Evolutionary conservation across 495 filamentous ascomycete genomes (phyloP), one percentile per base, ranked within the genome.

Genomic region (Neurospora terricola): DNA sequence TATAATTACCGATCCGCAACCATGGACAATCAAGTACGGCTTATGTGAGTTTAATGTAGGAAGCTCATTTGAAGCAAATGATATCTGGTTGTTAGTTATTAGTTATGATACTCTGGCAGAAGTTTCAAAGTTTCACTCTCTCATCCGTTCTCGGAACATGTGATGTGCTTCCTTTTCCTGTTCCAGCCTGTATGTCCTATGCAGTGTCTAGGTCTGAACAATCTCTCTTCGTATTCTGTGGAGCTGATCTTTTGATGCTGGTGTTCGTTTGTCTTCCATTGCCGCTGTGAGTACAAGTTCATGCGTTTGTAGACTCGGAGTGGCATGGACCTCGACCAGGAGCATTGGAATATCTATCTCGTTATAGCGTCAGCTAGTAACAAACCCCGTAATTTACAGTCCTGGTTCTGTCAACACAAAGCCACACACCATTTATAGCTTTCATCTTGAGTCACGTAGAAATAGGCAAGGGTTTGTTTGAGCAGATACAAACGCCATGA

Each of bases 1-100:
- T 76, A 78, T 73, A 78, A 78, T 78, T 77, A 75, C 76, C 73
- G 74, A 73, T 27, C 69, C 36, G 69, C 72, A 66, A 62, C 54
- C 48, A 1, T 62, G 54, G 12, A 34, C 27, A 16, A 16, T 16
- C 1, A 16, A 62, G 11, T 2, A 10, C 11, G 23, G 23, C 27
- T 62, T 34, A 27, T 16, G 27, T 62, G 54, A 30, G 54, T 62
- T 62, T 34, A 16, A 62, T 16, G 12, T 62, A 30, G 12, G 21
- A 23, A 9, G 54, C 23, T 62, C 2, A 16, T 62, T 62, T 62
- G 23, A 4, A 30, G 27, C 54, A 27, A 30, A 16, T 16, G 54
- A 8, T 34, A 4, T 4, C 12, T 30, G 54, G 54, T 16, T 34
- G 12, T 30, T 14, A 4, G 14, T 34, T 14, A 14, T 62, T 16